These are phyloP conservation scores for Polytrichum commune DNA, from an alignment of 225 moss, liverwort and hornwort species.

Conservation along the genomic window DNA sequence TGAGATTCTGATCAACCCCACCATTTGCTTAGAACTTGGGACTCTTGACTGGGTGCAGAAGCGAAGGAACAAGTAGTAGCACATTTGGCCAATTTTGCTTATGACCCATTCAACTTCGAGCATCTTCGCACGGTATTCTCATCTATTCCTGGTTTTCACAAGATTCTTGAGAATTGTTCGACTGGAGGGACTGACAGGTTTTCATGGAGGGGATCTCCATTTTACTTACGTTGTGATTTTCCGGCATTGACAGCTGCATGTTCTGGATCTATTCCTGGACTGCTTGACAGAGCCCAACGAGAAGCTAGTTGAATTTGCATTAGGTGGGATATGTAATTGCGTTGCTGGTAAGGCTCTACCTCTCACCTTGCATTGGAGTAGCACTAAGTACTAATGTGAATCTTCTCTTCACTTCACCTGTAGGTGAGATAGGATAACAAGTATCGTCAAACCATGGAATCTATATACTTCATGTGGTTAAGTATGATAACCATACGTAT, in stretches of 20 bases:
- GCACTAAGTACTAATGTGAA: too few species aligned
- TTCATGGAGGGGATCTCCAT: too few species aligned
- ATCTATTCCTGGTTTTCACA: too few species aligned
- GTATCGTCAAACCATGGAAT: too few species aligned
- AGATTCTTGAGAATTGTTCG: too few species aligned
- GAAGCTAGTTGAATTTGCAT: conserved; percentile 79
- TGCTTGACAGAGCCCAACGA: conserved; percentile 88
- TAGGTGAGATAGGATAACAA: too few species aligned
- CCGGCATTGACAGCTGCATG: conserved; percentile 60
- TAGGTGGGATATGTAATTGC: conserved; percentile 86
- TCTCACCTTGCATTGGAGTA: neutral
- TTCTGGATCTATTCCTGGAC: conserved; percentile 85
- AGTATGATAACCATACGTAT: too few species aligned
- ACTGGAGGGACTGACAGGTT: too few species aligned
- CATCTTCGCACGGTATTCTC: conserved; percentile 55
- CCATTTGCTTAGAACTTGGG: neutral
- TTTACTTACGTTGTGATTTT: neutral
- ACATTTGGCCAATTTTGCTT: conserved; percentile 88
- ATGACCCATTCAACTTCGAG: conserved; percentile 88
- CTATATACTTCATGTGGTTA: too few species aligned
- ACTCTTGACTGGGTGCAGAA: conserved; percentile 37
- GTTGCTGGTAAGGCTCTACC: conserved; percentile 45
- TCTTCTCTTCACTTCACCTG: too few species aligned
- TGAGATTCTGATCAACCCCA: neutral
- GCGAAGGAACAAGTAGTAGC: conserved; percentile 92